Evolutionary conservation across 2,329 filamentous ascomycete species (phyloP), one percentile per base, ranked within the genome.

Genomic region (Aspergillus neotritici): DNA sequence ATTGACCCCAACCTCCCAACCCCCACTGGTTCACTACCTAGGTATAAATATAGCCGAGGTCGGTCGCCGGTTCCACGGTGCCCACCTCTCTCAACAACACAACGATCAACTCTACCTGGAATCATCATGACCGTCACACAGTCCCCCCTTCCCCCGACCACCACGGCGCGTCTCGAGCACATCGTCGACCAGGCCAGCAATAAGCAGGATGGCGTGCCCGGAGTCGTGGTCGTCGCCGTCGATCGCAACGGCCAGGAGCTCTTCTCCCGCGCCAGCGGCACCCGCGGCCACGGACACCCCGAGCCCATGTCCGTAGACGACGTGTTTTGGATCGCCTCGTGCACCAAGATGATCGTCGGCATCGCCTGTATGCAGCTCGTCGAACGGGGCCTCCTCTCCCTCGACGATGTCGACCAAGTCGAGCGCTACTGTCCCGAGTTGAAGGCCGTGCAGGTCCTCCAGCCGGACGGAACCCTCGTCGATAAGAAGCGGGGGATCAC

Each of bases 231-330:
- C 4, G 65, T 73, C 4, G 65, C 75, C 2, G 62, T 78, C 13
- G 70, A 63, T 48, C 72, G 66, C 38, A 55, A 68, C 48, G 76
- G 75, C 15, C 59, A 69, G 4, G 71, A 75, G 9, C 57, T 74
- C 1, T 73, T 77, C 48, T 64, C 66, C 3, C 67, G 79, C 51
- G 64, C 75, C 0, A 61, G 72, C 0, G 77, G 77, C 1, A 71
- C 67, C 14, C 62, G 69, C 3, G 77, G 76, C 0, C 36, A 68
- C 4, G 61, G 14, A 9, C 46, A 65, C 2, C 51, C 65, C 0
- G 72, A 79, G 35, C 66, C 73, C 4, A 80, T 86, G 75, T 73
- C 73, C 0, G 62, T 79, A 0, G 79, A 86, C 31, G 79, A 69
- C 7, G 65, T 79, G 1, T 85, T 82, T 53, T 78, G 74, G 73